Evolutionary conservation across 257 asterid genomes (phyloP), one percentile per base, ranked within the genome.

Genomic region (Eucommia ulmoides): DNA sequence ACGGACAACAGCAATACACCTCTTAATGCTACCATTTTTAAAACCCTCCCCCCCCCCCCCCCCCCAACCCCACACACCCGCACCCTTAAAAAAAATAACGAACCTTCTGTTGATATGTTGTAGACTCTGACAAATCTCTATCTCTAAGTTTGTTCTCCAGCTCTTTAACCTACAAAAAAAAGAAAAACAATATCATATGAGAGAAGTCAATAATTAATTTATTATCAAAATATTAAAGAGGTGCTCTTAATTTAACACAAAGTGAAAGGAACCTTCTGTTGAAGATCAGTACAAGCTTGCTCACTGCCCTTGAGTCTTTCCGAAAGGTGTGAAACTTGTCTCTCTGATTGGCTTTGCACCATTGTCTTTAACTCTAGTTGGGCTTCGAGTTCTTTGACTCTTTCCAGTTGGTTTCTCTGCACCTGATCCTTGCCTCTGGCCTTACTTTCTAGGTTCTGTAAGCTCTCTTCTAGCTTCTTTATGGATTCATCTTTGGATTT

Each of bases 261-360:
- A n/a, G n/a, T n/a, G n/a, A n/a, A n/a, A n/a, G n/a, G 29, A 56
- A 89, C 99, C 94, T 79, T 81, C 55, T 70, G 81, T 62, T 86
- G 94, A 71, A 91, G 93, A 68, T 57, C 68, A 46, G 78, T 58
- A 61, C 87, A 77, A 53, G 69, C 67, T 66, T 79, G 89, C 54
- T 91, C 99, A 64, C 69, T 84, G 49, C 74, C 93, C 68, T 75
- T 82, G 44, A 86, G 62, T 60, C 64, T 76, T 68, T 80, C 94
- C 0, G 89, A 77, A 58, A 86, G 82, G 45, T 73, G 69, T 20
- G 56, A 67, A 53, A 73, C 68, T 66, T 91, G 93, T 64, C 75
- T 86, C 69, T 83, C 93, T 14, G 71, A 62, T 50, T 86, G 97
- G 35, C 56, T 12, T 2, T 74, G 82, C 66, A 81, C 49, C 23